Evolutionary conservation across 768 basidiomycete genomes (phyloP).

Genomic region (Tricholoma matsutake): DNA sequence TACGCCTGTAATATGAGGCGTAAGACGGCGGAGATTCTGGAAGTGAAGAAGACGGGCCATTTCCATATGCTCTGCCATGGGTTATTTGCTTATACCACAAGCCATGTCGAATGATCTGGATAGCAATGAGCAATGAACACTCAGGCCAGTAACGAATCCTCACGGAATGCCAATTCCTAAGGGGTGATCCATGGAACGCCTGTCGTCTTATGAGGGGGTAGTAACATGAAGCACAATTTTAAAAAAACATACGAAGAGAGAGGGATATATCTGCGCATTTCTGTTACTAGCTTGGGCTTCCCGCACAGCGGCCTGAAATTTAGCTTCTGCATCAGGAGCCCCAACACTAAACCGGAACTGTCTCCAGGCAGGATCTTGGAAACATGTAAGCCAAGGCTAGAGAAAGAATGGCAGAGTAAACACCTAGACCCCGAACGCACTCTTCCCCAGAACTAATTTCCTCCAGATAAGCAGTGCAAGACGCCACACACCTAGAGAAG

Average conservation of each 20-base stretch:
- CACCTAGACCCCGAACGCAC: slow-evolving; percentile 51
- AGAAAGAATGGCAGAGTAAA: not conserved
- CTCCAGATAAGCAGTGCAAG: slow-evolving; percentile 70
- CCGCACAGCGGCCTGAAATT: slow-evolving; percentile 46
- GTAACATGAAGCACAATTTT: not conserved
- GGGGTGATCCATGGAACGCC: slow-evolving; percentile 69
- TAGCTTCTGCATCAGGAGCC: slow-evolving; percentile 68
- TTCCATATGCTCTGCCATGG: slow-evolving; percentile 61
- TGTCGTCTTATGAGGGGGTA: slow-evolving; percentile 18
- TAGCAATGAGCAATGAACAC: not conserved
- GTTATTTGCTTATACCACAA: slow-evolving; percentile 56
- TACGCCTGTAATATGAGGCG: slow-evolving; percentile 42
- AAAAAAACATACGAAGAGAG: slow-evolving; percentile 39
- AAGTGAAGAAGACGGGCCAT: slow-evolving; percentile 40
- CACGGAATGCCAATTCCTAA: slow-evolving; percentile 71
- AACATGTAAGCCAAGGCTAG: not conserved
- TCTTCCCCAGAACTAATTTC: slow-evolving; percentile 55
- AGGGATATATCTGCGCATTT: slow-evolving; percentile 45
- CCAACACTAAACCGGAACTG: slow-evolving; percentile 74
- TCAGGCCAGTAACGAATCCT: not conserved
- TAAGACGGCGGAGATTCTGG: not conserved
- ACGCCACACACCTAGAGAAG: slow-evolving; percentile 58
- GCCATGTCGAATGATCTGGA: slow-evolving; percentile 68
- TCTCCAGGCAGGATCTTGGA: slow-evolving; percentile 44
- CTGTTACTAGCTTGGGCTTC: slow-evolving; percentile 32